Evolutionary conservation across 768 basidiomycete genomes (phyloP).

Genomic region (Tulasnella sp.): DNA sequence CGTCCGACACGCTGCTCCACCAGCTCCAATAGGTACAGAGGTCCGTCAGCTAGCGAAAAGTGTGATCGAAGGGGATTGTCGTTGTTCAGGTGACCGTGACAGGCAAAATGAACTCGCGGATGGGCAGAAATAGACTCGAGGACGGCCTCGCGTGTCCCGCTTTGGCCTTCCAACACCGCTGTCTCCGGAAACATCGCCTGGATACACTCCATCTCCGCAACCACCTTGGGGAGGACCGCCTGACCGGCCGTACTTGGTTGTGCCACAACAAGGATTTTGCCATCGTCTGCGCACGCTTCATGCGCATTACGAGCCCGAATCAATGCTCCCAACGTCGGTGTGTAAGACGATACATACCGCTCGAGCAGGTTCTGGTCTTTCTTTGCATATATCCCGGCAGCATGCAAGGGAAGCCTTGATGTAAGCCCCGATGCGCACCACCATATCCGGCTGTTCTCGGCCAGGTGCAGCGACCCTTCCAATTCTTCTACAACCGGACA

Average conservation of each 20-base stretch:
- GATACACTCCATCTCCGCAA: neutral
- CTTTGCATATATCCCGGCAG: neutral
- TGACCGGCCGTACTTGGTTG: neutral
- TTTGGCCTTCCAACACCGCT: neutral
- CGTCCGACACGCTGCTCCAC: neutral
- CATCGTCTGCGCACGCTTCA: neutral
- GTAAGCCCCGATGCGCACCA: conserved; percentile 7
- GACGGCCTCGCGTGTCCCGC: neutral
- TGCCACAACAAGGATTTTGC: neutral
- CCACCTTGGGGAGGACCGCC: neutral
- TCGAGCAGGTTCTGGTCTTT: neutral
- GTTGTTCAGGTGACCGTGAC: neutral
- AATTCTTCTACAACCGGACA: neutral
- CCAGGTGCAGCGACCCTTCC: neutral
- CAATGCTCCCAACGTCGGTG: too few species aligned
- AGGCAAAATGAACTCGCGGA: neutral
- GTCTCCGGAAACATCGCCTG: neutral
- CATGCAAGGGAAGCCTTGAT: neutral
- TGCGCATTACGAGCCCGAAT: neutral
- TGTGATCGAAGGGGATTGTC: too few species aligned
- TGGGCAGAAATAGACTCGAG: neutral
- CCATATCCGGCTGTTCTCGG: neutral
- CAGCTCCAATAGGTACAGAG: neutral
- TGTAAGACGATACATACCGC: neutral
- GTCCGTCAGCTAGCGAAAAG: neutral